Evolutionary conservation across 2,329 filamentous ascomycete genomes (phyloP), one percentile per base, ranked within the genome.

Genomic region (Coniochaeta sp.): DNA sequence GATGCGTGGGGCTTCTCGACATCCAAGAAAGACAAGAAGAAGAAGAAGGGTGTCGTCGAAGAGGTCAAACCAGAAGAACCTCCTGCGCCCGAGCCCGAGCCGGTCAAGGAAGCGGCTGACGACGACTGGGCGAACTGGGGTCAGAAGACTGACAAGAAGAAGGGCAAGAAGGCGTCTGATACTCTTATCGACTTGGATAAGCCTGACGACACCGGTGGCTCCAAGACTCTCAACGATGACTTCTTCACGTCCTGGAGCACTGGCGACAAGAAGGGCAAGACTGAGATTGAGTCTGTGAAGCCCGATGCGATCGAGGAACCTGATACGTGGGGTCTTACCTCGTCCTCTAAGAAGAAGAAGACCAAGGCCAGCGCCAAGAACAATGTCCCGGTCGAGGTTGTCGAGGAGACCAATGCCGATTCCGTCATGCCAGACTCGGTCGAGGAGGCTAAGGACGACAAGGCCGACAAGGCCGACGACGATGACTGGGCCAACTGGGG

Each of bases 171-270:
- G 60, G 79, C 77, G 63, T 56, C 70, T 55, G 62, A 70, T 62
- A 70, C 76, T 58, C 67, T 76, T 61, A 73, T 74, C 61, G 72
- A 73, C 40, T 67, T 74, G 56, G 73, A 69, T 63, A 73, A 71
- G 16, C 62, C 62, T 17, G 62, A 68, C 26, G 69, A 71, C 34
- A 65, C 66, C 38, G 65, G 65, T 47, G 72, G 60, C 12, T 68
- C 71, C 12, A 71, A 69, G 42, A 61, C 71, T 62, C 72, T 69
- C 16, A 75, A 76, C 47, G 80, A 82, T 59, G 81, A 81, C 60
- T 82, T 83, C 85, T 84, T 83, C 69, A 79, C 75, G 61, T 79
- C 80, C 55, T 86, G 83, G 77, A 81, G 79, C 34, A 82, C 79
- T 58, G 74, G 77, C 12, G 68, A 75, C 60, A 75, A 74, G 66